A percentile compares a stretch with the other conserved stretches of the same genome.
These are phyloP conservation scores for Lentinula boryana DNA, from an alignment of 768 basidiomycete genomes.

Conservation along the genomic window DNA sequence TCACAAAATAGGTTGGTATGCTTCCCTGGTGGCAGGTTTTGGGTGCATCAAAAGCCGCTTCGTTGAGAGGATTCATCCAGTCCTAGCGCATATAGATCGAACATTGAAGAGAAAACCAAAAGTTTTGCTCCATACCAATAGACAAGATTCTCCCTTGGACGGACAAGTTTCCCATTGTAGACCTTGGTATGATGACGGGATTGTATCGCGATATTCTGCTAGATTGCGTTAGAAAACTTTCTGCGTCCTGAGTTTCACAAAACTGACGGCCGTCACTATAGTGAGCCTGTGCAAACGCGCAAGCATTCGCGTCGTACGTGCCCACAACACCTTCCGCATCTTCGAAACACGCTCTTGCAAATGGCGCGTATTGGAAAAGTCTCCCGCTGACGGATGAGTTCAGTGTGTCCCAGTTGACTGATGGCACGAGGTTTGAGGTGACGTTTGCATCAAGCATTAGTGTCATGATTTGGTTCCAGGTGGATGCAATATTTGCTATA, in stretches of 20 bases:
- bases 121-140: not conserved
- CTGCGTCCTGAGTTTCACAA: not conserved
- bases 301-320: not conserved
- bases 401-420: not conserved
- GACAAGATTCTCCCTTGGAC: not conserved
- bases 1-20: not conserved
- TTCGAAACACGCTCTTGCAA: slow-evolving; percentile 1
- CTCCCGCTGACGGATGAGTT: not conserved
- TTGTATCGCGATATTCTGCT: not conserved
- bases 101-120: not conserved
- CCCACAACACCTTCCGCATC: not conserved
- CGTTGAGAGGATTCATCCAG: not conserved
- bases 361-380: not conserved
- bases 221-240: not conserved
- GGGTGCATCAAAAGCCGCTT: not conserved
- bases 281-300: not conserved
- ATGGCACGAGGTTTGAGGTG: not conserved
- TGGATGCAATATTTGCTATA: not conserved
- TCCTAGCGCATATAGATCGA: not conserved
- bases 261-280: not conserved
- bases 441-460: not conserved
- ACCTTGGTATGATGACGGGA: not conserved
- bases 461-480: not conserved
- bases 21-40: not conserved
- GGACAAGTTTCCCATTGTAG: slow-evolving; percentile 1